Percentiles rank a stretch among this genome's conserved stretches.
phyloP scores from a whole-genome alignment of 1,284 basidiomycete genomes.

The Leucocoprinus gongylophorus region DNA sequence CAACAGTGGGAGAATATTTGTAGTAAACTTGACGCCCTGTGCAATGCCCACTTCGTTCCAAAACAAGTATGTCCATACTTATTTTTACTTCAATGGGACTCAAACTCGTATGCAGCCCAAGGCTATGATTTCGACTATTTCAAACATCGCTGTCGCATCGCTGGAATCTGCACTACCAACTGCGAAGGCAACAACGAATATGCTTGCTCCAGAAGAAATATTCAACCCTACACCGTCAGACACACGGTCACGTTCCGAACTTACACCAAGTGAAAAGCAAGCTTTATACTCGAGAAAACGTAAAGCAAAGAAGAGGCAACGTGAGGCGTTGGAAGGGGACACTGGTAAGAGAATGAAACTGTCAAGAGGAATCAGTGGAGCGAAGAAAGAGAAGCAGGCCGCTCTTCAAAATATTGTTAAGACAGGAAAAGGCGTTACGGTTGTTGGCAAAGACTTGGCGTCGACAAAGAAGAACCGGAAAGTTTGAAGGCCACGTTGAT shows the following conservation, averaged over 20 bases:
- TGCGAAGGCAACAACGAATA: constrained; percentile 64
- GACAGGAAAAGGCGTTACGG: constrained; percentile 78
- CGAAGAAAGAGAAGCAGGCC: constrained; percentile 76
- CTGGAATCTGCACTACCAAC: constrained; percentile 91
- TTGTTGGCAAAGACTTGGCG: constrained; percentile 65
- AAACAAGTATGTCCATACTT: constrained; percentile 59
- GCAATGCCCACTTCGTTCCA: constrained; percentile 93
- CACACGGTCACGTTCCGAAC: constrained; percentile 65
- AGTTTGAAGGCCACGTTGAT: constrained; percentile 3
- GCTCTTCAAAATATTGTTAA: constrained; percentile 78
- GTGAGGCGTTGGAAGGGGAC: constrained; percentile 62
- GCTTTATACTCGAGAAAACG: constrained; percentile 64
- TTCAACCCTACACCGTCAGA: constrained; percentile 55
- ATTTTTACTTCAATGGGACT: constrained; percentile 9
- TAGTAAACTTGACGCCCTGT: constrained; percentile 87
- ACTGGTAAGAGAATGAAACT: constrained; percentile 60
- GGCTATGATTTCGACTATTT: constrained; percentile 79
- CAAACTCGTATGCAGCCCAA: constrained; percentile 59
- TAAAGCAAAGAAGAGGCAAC: constrained; percentile 68
- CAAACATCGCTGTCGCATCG: constrained; percentile 79
- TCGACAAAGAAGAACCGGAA: constrained; percentile 25
- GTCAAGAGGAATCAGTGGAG: constrained; percentile 35
- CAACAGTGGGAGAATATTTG: constrained; percentile 82
- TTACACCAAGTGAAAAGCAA: constrained; percentile 84
- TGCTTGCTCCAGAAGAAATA: constrained; percentile 94